Base-by-base conservation (phyloP, 176 grass and related monocot genomes). In the Hyparrhenia diplandra region DNA sequence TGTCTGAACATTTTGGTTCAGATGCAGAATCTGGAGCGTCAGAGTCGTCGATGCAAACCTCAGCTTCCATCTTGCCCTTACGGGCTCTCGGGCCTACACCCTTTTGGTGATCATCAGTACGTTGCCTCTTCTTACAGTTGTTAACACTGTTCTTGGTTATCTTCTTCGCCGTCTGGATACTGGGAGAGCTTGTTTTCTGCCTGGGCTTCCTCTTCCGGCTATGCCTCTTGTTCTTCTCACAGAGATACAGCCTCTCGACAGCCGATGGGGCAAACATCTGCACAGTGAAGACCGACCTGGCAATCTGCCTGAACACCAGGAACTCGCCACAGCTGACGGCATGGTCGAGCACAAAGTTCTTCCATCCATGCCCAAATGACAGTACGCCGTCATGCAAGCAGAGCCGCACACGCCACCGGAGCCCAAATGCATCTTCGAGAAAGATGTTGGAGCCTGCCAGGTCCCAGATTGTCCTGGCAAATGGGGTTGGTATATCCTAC, bases 321-420 rank as follows among this genome's bases (percentile, higher is more conserved):
- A 95, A 89, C 83, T 95, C 87, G 42, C 92, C 89, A 0, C 69
- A 64, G 57, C 78, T 74, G 79, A 95, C 65, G 55, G 63, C 71
- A 21, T 95, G 89, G 34, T 95, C 89, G 27, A 83, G 67, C 55
- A 88, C 87, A 20, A 95, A 95, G 31, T 88, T 89, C 31, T 62
- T 66, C 92, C 92, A 94, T 10, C 89, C 92, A 30, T 85, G 65
- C 16, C 84, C 87, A 13, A 94, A 89, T 0, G 84, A 88, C 55
- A 94, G 25, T 0, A 67, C 52, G 6, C 55, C 87, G 31, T 67
- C 51, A 12, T 46, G 55, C 66, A 82, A 8, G 75, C 83, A 82
- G 34, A 88, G 0, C 7, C 32, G 73, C 23, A 91, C 86, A 4
- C 80, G 77, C 92, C 92, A 94, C 0, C 83, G 76, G 59, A 86